Evolutionary conservation across 306 rosid species (phyloP), one percentile per base, ranked within the genome.

Genomic region (Glycine soja): DNA sequence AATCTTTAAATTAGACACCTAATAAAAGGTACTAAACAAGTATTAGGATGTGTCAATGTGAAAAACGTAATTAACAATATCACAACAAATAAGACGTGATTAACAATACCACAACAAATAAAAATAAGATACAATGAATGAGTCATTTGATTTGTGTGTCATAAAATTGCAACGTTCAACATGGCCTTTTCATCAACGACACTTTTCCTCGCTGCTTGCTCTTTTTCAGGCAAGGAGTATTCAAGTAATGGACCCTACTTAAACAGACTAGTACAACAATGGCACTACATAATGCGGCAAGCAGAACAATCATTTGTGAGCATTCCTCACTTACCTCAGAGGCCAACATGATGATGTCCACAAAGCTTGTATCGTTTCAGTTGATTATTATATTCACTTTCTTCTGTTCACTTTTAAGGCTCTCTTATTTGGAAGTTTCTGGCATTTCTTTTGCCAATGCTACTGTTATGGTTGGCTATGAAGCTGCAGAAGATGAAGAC

Each of bases 271-370:
- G n/a, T 10, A 66, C 47, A 30, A 50, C 10, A 43, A 34, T 59
- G 38, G 16, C 52, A 46, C 34, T 48, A 48, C 72, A 79, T 9
- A 34, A 32, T 72, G 56, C 36, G 48, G 16, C 72, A 61, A 62
- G 64, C 36, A 72, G 12, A 72, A 12, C 34, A 57, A 52, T 79
- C 11, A 32, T 72, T 9, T 71, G 66, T 61, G 47, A 19, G 24
- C 15, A 51, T 51, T 24, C 58, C 18, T 40, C 34, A 19, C 53
- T 52, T 51, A 15, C 46, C 13, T 30, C 67, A 62, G 12, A 32
- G 67, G 40, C n/a, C 63, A 75, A 58, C 77, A 82, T 14, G 68
- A n/a, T 51, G 72, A n/a, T 51, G 72, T 52, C 53, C 79, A 43
- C 51, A 62, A 79, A 77, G 14, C 54, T 71, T 83, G 34, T 53